These are phyloP conservation scores for Calonectria honghensis DNA, from an alignment of 2,329 filamentous ascomycete species.

Conservation along the genomic window DNA sequence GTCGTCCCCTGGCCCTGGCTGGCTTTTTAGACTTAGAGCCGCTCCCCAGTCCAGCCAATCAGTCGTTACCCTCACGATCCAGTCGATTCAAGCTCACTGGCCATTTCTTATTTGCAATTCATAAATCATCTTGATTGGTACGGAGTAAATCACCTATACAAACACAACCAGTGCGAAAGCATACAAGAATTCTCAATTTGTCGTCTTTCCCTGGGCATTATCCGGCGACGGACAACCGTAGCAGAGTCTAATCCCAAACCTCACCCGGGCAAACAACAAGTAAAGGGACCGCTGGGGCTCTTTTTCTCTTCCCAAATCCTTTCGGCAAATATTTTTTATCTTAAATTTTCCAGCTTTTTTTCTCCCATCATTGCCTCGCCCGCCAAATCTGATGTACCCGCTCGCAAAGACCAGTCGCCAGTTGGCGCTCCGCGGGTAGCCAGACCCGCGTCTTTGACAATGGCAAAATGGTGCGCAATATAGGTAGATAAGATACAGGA, in stretches of 20 bases:
- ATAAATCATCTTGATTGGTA: slow-evolving; percentile 28
- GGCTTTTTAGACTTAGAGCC: not conserved
- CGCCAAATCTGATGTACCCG: slow-evolving; percentile 36
- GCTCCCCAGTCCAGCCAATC: slow-evolving; percentile 27
- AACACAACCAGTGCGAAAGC: slow-evolving; percentile 26
- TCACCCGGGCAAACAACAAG: slow-evolving; percentile 37
- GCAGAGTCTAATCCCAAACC: slow-evolving; percentile 63
- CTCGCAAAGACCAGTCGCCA: slow-evolving; percentile 34
- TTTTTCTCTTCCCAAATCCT: slow-evolving; percentile 46
- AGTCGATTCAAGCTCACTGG: slow-evolving; percentile 18
- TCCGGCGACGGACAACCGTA: slow-evolving; percentile 65
- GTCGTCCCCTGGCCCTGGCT: slow-evolving; percentile 17
- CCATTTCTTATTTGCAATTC: slow-evolving; percentile 1
- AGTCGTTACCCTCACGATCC: slow-evolving; percentile 15
- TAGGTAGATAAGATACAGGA: slow-evolving; percentile 48
- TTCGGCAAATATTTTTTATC: slow-evolving; percentile 43
- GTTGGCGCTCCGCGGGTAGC: slow-evolving; percentile 49
- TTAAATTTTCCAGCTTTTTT: slow-evolving; percentile 43
- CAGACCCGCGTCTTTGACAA: slow-evolving; percentile 51
- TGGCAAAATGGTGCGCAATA: slow-evolving; percentile 47
- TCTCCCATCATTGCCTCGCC: slow-evolving; percentile 38
- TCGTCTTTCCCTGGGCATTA: slow-evolving; percentile 46
- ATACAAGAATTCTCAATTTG: slow-evolving; percentile 42
- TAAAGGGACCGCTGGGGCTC: slow-evolving; percentile 42
- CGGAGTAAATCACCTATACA: slow-evolving; percentile 21